Conservation (phyloP, 1,284 basidiomycete genomes). For the Heterobasidion parviporum region DNA sequence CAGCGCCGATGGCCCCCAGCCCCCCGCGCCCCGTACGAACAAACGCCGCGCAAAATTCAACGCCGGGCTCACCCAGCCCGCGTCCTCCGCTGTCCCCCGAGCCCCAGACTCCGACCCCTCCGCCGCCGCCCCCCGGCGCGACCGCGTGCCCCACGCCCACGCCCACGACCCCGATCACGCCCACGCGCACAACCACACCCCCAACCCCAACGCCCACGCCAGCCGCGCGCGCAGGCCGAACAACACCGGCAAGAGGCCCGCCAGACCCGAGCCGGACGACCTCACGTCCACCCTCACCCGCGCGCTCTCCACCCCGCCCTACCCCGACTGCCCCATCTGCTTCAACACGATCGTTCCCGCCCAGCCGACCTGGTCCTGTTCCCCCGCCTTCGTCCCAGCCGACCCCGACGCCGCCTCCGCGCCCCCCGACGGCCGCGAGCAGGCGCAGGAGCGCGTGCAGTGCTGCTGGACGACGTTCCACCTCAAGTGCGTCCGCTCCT, state of each 20-base stretch:
- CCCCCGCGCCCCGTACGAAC: background rate
- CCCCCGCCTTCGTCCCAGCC: constrained; percentile 31
- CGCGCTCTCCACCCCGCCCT: constrained; percentile 57
- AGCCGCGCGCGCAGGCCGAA: no score
- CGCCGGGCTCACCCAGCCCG: background rate
- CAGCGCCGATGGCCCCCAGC: background rate
- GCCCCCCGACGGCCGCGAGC: background rate
- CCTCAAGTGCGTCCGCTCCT: constrained; percentile 70
- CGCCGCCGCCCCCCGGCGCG: no score
- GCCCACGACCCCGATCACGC: no score
- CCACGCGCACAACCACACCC: no score
- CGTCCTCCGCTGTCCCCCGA: background rate
- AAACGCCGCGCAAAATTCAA: background rate
- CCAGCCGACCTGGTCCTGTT: constrained; percentile 74
- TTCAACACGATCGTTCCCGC: constrained; percentile 65
- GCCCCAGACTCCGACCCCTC: no score
- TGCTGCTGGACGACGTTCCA: constrained; percentile 85
- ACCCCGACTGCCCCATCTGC: constrained; percentile 76
- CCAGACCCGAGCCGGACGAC: constrained; percentile 34
- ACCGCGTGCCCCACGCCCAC: no score
- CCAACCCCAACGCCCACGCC: no score
- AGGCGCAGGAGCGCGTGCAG: constrained; percentile 28
- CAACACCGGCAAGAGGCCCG: no score
- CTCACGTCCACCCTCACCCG: constrained; percentile 63
- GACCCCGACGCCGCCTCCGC: constrained; percentile 12